These are phyloP conservation scores for Boletus huronensis DNA, from an alignment of 768 basidiomycete species.

Conservation along the genomic window DNA sequence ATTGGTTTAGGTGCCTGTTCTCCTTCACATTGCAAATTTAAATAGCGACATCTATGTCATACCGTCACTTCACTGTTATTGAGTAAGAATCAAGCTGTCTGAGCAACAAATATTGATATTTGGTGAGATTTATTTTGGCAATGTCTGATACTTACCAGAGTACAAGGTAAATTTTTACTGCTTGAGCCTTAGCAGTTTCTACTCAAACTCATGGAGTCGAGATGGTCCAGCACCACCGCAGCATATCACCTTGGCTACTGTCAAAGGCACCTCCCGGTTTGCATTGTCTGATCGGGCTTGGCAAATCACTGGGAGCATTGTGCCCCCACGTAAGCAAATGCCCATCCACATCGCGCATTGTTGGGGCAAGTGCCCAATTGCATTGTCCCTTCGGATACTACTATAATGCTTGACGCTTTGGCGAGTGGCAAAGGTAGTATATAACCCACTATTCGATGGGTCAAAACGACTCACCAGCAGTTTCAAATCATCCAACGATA, in stretches of 20 bases:
- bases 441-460: slow-evolving; percentile 13
- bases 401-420: slow-evolving; percentile 24
- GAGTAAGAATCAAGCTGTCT: neutral
- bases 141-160: neutral
- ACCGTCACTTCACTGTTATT: neutral
- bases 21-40: neutral
- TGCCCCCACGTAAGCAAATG: slow-evolving; percentile 10
- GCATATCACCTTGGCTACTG: slow-evolving; percentile 1
- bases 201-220: neutral
- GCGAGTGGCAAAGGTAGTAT: slow-evolving; percentile 26
- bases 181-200: neutral
- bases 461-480: neutral
- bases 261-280: slow-evolving; percentile 4
- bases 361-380: slow-evolving; percentile 6
- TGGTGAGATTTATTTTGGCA: slow-evolving; percentile 6
- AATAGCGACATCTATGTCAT: neutral
- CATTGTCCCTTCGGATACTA: slow-evolving; percentile 21
- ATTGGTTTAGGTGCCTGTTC: neutral
- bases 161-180: neutral
- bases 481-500: slow-evolving; percentile 3
- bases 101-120: neutral
- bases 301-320: neutral
- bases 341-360: slow-evolving; percentile 11
- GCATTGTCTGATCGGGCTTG: neutral
- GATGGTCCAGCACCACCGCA: slow-evolving; percentile 1